phyloP scores from a whole-genome alignment of 768 basidiomycete genomes.

The Lyophyllum shimeji region DNA sequence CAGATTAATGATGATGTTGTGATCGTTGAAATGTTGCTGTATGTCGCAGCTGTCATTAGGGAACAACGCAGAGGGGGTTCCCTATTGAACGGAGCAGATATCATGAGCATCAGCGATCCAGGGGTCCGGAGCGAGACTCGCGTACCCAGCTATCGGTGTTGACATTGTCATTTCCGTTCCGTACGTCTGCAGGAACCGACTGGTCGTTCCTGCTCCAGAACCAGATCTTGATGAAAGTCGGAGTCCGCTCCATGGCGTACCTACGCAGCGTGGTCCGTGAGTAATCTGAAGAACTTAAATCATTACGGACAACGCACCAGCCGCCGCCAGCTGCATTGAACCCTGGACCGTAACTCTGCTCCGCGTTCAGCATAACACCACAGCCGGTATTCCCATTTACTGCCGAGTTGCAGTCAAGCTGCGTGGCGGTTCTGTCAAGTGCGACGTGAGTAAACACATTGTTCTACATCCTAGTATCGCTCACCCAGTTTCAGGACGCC shows the following conservation, averaged over 20 bases:
- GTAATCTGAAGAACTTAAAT: background rate
- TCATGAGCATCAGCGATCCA: too few relatives aligned
- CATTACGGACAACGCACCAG: slow-evolving; percentile 37
- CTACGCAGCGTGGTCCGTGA: slow-evolving; percentile 23
- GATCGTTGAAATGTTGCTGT: slow-evolving; percentile 46
- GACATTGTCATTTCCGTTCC: slow-evolving; percentile 34
- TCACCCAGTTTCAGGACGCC: slow-evolving; percentile 44
- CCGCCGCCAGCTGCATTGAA: slow-evolving; percentile 63
- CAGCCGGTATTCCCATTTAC: slow-evolving; percentile 46
- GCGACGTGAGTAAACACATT: background rate
- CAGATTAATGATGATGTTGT: slow-evolving; percentile 68
- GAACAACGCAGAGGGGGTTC: slow-evolving; percentile 56
- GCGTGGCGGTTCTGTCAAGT: slow-evolving; percentile 22
- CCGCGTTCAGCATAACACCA: slow-evolving; percentile 34
- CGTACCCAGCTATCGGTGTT: slow-evolving; percentile 56
- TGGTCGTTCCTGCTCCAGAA: slow-evolving; percentile 63
- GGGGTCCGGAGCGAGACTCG: too few relatives aligned
- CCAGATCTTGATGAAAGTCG: slow-evolving; percentile 62
- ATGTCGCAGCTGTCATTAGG: slow-evolving; percentile 63
- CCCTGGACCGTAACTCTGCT: slow-evolving; percentile 51
- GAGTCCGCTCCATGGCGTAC: slow-evolving; percentile 64
- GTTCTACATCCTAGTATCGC: too few relatives aligned
- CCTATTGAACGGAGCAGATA: slow-evolving; percentile 29
- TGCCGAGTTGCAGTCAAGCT: slow-evolving; percentile 39
- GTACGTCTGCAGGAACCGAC: slow-evolving; percentile 48